These are phyloP conservation scores for Coleophoma eucalyptorum DNA, from an alignment of 2,329 filamentous ascomycete genomes.

Conservation along the genomic window DNA sequence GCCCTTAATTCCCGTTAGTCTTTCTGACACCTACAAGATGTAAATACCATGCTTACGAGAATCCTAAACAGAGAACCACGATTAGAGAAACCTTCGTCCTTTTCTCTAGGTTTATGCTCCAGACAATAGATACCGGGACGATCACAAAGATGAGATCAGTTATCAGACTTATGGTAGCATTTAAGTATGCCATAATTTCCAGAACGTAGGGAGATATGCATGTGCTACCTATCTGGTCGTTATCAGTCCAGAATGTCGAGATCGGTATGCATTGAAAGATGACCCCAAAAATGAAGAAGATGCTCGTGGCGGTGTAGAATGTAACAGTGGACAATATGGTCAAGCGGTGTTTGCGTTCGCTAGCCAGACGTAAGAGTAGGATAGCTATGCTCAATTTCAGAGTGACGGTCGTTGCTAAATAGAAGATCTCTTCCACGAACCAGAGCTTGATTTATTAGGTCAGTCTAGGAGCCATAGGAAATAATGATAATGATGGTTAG, in stretches of 20 bases:
- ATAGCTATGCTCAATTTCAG: constrained; percentile 3
- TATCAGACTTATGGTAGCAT: constrained; percentile 1
- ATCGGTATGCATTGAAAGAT: constrained; percentile 6
- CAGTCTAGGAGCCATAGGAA: neutral
- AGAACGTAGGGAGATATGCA: neutral
- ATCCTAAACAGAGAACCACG: constrained; percentile 2
- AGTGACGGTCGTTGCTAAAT: neutral
- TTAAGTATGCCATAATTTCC: neutral
- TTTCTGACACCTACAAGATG: neutral
- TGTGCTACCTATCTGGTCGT: neutral
- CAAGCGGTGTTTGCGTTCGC: neutral
- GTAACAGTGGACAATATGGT: neutral
- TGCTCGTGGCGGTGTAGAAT: constrained; percentile 16
- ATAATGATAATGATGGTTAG: neutral
- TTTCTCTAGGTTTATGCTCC: neutral
- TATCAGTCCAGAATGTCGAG: constrained; percentile 1
- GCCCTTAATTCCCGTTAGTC: neutral
- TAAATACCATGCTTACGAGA: neutral
- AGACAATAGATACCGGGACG: neutral
- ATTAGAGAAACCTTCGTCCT: neutral
- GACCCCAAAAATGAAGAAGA: constrained; percentile 23
- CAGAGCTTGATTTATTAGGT: neutral
- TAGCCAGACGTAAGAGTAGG: neutral
- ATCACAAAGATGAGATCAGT: neutral
- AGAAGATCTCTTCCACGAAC: constrained; percentile 2